A percentile compares a stretch with the other conserved stretches of the same genome.
Evolutionary conservation across 2,329 filamentous ascomycete genomes (phyloP).

Genomic region (Curvularia verruculosa): DNA sequence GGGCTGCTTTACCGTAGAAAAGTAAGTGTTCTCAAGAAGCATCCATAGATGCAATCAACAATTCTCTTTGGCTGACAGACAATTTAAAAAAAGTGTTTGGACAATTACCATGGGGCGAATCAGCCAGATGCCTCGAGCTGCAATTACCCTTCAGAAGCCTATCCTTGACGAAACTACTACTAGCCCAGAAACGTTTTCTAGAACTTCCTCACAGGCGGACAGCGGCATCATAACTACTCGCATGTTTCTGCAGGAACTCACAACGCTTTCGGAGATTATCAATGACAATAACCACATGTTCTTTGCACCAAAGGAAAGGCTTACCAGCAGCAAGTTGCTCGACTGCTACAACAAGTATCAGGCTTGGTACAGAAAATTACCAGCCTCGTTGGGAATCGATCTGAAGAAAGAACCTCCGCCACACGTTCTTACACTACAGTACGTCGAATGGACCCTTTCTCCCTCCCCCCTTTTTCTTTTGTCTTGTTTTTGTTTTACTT

Average conservation of each 20-base stretch:
- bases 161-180: conserved; percentile 64
- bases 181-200: conserved; percentile 44
- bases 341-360: conserved; percentile 71
- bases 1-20: conserved; percentile 58
- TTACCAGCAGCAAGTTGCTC: conserved; percentile 68
- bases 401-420: conserved; percentile 65
- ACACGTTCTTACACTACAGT: conserved; percentile 76
- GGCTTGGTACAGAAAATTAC: conserved; percentile 73
- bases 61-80: conserved; percentile 15
- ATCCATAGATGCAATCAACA: neutral
- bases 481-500: neutral
- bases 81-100: conserved; percentile 49
- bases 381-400: conserved; percentile 64
- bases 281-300: conserved; percentile 74
- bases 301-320: conserved; percentile 70
- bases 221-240: conserved; percentile 33
- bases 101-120: conserved; percentile 56
- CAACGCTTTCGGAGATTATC: conserved; percentile 74
- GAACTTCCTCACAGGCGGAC: conserved; percentile 16
- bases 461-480: neutral
- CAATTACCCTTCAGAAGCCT: conserved; percentile 57
- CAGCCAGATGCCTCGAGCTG: conserved; percentile 55
- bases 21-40: conserved; percentile 48
- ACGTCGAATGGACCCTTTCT: conserved; percentile 52
- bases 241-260: conserved; percentile 61